Conservation (phyloP, 768 basidiomycete genomes). For the Xanthoconium purpureum region DNA sequence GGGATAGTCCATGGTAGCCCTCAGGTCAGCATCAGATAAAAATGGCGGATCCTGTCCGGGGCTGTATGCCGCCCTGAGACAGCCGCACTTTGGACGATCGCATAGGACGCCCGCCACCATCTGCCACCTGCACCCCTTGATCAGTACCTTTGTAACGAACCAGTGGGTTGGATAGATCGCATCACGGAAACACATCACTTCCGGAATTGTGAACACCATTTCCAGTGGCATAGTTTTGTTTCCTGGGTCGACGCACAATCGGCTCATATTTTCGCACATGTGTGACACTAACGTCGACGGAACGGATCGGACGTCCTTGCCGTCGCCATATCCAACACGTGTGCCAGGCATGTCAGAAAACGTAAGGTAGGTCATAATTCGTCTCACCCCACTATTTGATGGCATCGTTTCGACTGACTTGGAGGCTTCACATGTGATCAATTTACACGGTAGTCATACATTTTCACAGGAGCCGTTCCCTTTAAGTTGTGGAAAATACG, state of each 20-base stretch:
- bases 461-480: not conserved
- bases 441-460: not conserved
- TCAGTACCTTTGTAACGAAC: not conserved
- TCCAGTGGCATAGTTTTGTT: not conserved
- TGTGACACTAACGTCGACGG: not conserved
- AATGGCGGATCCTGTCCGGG: not conserved
- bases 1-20: not conserved
- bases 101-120: not conserved
- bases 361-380: not conserved
- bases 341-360: constrained; percentile 7
- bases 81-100: not conserved
- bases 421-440: not conserved
- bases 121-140: not conserved
- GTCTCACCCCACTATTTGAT: not conserved
- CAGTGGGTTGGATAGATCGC: not conserved
- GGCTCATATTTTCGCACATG: not conserved
- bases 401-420: not conserved
- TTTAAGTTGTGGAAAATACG: constrained; percentile 15
- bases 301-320: not conserved
- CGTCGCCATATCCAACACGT: constrained; percentile 2
- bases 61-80: not conserved
- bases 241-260: not conserved
- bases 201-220: not conserved
- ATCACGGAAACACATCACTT: not conserved
- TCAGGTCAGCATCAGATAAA: not conserved